Conservation (phyloP, 305 asterid species). For the Fraxinus platypoda region DNA sequence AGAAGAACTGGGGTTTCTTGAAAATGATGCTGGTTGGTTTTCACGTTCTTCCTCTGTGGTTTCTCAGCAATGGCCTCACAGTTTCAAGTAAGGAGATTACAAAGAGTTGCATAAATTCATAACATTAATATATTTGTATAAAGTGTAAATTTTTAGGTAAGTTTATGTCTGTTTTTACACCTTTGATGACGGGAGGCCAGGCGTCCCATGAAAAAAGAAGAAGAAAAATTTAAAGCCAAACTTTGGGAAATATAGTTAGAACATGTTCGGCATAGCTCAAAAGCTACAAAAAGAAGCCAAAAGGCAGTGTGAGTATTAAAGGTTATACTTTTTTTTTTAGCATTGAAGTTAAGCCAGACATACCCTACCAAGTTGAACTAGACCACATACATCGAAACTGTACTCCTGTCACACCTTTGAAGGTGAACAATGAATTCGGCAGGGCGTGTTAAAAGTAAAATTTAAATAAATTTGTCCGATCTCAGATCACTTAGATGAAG, state of each 20-base stretch:
- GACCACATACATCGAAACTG: background rate
- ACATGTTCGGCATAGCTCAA: background rate
- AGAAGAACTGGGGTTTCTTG: conserved; percentile 13
- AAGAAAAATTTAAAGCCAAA: background rate
- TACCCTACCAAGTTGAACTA: background rate
- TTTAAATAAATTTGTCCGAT: background rate
- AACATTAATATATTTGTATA: background rate
- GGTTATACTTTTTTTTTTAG: background rate
- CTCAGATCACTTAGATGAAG: background rate
- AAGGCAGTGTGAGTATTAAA: background rate
- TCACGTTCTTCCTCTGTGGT: conserved; percentile 37
- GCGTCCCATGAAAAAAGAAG: too few relatives aligned
- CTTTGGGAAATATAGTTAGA: background rate
- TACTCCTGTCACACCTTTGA: background rate
- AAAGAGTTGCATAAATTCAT: background rate
- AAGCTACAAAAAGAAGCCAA: background rate
- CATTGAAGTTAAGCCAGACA: background rate
- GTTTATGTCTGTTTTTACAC: background rate
- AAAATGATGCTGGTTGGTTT: conserved; percentile 14
- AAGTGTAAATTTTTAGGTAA: background rate
- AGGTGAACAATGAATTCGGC: background rate
- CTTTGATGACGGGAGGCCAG: background rate
- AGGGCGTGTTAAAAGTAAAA: background rate
- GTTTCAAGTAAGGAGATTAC: conserved; percentile 43
- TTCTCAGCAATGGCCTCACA: conserved; percentile 73